Base-by-base conservation (phyloP, 1,284 basidiomycete genomes). In the Stereum hirsutum region DNA sequence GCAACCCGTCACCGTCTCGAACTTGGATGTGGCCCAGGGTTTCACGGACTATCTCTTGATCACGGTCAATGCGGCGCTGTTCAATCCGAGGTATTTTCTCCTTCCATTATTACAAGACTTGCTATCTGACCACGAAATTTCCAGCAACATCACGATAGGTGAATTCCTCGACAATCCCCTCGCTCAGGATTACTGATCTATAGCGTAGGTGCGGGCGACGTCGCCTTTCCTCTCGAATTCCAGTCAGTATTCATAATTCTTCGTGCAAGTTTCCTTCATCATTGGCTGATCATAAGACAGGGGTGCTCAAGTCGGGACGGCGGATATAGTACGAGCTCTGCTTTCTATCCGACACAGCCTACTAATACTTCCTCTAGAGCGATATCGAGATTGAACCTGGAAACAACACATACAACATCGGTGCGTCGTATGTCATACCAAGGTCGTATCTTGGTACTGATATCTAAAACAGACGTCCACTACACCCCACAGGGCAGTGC, bases 21-120 rank as follows among this genome's bases (percentile, higher is more conserved):
- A 67, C 31, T 60, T 89, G 45, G 83, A 89, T 52, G 84, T 89
- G 24, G 75, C 70, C 43, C 81, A 75, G 44, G 85, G 86, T 6
- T 87, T 74, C 64, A 50, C 75, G 0, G 70, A 78, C 51, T 83
- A 72, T 57, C 63, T 89, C n/a, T 64, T 85, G 43, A 88, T 89
- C 62, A 84, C 69, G 49, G 74, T 78, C n/a, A 63, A 72, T 30
- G 72, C 72, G 26, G 63, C 65, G 2, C 55, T 82, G 23, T 78
- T 72, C 54, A 81, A 81, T 49, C 81, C 80, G 6, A 82, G 72
- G 77, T 77, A 49, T 54, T 62, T 25, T 54, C 4, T 34, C 11
- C 35, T 17, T 39, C 19, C 44, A 11, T 40, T 20, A 21, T 4
- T 27, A 6, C 11, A 41, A 41, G 39, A 44, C 41, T 43, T 43